Base-by-base conservation (phyloP, 306 rosid species). In the Cucumis melo region DNA sequence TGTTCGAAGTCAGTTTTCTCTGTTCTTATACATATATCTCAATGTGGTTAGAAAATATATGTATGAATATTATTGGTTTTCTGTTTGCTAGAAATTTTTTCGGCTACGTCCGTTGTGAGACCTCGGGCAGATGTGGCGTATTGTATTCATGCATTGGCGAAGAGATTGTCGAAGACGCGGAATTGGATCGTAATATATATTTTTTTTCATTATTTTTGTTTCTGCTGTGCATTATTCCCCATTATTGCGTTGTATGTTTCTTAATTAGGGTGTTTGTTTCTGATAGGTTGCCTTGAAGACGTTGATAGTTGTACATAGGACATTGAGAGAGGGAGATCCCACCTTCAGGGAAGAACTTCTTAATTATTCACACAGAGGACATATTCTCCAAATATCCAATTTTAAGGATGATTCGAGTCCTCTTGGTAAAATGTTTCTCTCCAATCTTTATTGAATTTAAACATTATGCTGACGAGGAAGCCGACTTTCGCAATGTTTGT, bases 291-390 rank as follows among this genome's bases (percentile, higher is more conserved):
- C 98, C 34, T 74, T 94, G 88, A 94, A 94, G 94, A 88, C 89
- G 77, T 87, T 94, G 89, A 91, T 91, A 73, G 95, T 94, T 51
- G 84, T 94, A 74, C 98, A 94, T 78, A 88, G 98, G 85, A 86
- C 94, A 83, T 71, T 94, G 80, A 89, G 98, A 86, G 98, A 94
- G 75, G 97, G 96, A 62, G 98, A 94, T 84, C 97, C 93, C 59
- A 87, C 86, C 27, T 90, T 91, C 82, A 87, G 86, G 82, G 97
- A 90, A 78, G 97, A 94, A 79, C 89, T 94, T 81, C 72, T 85
- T 55, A 84, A 74, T 75, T 94, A 86, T 78, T 83, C 96, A 6
- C 74, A 82, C 24, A 82, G 87, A 79, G 91, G 89, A 67, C 88
- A 85, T 58, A 73, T 94, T 82, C 91, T 94, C 82, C 95, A 89